A percentile compares a stretch with the other conserved stretches of the same genome.
Conservation (phyloP, 2,329 filamentous ascomycete genomes). For the Xylaria sp. region DNA sequence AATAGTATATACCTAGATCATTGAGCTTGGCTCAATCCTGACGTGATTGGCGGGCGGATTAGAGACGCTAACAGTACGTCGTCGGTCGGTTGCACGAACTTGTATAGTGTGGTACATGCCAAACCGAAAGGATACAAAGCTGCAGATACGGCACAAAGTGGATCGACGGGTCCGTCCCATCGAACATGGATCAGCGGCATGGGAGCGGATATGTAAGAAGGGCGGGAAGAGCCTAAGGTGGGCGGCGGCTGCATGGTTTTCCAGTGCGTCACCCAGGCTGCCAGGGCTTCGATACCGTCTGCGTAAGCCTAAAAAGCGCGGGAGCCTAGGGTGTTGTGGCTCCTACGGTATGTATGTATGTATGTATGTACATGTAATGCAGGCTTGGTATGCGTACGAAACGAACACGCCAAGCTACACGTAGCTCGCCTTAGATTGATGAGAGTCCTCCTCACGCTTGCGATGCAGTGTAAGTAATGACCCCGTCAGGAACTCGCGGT, state of each 20-base stretch:
- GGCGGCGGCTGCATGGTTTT: constrained; percentile 36
- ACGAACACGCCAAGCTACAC: too few relatives aligned
- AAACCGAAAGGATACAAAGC: constrained; percentile 28
- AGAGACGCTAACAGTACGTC: neutral
- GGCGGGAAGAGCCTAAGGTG: constrained; percentile 37
- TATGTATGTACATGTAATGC: neutral
- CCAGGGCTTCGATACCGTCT: constrained; percentile 25
- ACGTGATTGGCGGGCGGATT: constrained; percentile 1
- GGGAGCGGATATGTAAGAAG: constrained; percentile 37
- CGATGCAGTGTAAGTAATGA: constrained; percentile 3
- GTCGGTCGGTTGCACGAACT: constrained; percentile 2
- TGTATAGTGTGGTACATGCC: constrained; percentile 12
- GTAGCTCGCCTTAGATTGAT: too few relatives aligned
- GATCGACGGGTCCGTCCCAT: constrained; percentile 30
- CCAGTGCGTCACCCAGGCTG: constrained; percentile 34
- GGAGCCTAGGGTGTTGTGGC: constrained; percentile 10
- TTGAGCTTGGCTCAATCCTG: neutral
- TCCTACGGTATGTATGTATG: constrained; percentile 4
- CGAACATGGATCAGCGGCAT: constrained; percentile 37
- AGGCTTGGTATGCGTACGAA: too few relatives aligned
- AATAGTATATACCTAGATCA: neutral
- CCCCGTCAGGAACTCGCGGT: constrained; percentile 19
- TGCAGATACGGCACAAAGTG: constrained; percentile 30
- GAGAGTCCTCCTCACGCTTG: constrained; percentile 19
- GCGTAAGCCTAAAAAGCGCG: constrained; percentile 22